A percentile compares a stretch with the other conserved stretches of the same genome.
Conservation (phyloP, 495 filamentous ascomycete genomes). For the Trichoderma asperelloides region DNA sequence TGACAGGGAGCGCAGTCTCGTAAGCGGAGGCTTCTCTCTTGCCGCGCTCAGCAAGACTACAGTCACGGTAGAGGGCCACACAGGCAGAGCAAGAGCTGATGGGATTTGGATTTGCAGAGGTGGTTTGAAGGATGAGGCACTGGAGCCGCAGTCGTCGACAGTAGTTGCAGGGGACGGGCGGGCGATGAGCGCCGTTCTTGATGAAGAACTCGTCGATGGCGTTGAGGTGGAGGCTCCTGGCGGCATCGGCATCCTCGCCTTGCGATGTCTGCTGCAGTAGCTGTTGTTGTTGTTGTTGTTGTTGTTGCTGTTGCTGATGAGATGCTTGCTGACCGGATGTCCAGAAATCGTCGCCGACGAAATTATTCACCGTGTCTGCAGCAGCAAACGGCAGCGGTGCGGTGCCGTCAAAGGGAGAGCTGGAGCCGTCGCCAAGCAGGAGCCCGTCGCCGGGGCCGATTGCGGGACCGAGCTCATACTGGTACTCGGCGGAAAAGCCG, state of each 20-base stretch:
- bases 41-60: conserved; percentile 28
- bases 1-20: conserved; percentile 36
- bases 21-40: conserved; percentile 37
- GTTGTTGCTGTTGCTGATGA: background rate
- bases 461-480: background rate
- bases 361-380: background rate
- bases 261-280: background rate
- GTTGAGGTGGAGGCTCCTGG: background rate
- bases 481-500: background rate
- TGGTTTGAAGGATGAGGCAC: conserved; percentile 38
- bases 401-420: conserved; percentile 2
- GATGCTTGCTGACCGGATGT: too few relatives aligned
- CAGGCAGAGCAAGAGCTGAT: conserved; percentile 18
- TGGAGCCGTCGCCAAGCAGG: background rate
- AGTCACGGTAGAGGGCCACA: conserved; percentile 18
- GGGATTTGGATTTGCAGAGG: conserved; percentile 35
- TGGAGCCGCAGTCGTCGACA: conserved; percentile 35
- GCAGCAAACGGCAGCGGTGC: background rate
- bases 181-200: conserved; percentile 31
- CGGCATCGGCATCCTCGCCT: background rate
- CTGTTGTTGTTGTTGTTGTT: background rate
- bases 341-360: background rate
- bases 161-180: conserved; percentile 32
- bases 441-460: background rate
- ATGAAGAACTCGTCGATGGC: conserved; percentile 14